These are phyloP conservation scores for Phalaenopsis equestris DNA, from an alignment of 106 monocot genomes.

Conservation along the genomic window DNA sequence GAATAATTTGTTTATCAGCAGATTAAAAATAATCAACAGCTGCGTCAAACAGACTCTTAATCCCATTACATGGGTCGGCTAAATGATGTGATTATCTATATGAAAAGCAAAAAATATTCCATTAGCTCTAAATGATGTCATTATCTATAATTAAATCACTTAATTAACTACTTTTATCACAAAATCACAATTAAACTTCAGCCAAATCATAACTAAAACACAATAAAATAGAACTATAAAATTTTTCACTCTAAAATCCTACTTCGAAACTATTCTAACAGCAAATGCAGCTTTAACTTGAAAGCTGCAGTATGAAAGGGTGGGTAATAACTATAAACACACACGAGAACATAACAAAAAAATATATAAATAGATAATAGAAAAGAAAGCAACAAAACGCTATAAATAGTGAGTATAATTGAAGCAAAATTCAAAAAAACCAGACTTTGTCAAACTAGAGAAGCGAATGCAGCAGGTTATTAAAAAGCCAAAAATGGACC, in stretches of 20 bases:
- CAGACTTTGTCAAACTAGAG: background rate
- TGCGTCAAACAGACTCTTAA: too few relatives aligned
- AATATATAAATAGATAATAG: background rate
- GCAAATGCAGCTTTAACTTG: background rate
- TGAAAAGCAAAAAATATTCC: background rate
- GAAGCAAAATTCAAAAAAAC: background rate
- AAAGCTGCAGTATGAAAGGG: background rate
- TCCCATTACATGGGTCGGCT: too few relatives aligned
- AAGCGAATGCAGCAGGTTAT: background rate
- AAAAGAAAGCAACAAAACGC: background rate
- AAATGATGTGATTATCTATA: too few relatives aligned
- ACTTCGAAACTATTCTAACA: background rate
- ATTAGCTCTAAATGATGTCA: background rate
- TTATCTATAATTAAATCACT: background rate
- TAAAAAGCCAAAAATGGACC: background rate
- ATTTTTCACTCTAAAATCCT: background rate
- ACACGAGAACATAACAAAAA: background rate
- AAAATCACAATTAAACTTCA: background rate
- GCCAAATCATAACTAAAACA: background rate
- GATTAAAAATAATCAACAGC: too few relatives aligned
- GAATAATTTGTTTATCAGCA: too few relatives aligned
- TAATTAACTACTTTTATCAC: background rate
- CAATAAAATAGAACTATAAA: background rate
- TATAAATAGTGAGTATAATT: background rate
- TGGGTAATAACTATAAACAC: background rate